Percentiles rank a stretch among this genome's conserved stretches.
Evolutionary conservation across 2,329 filamentous ascomycete genomes (phyloP).

Genomic region (Ampelomyces quisqualis): DNA sequence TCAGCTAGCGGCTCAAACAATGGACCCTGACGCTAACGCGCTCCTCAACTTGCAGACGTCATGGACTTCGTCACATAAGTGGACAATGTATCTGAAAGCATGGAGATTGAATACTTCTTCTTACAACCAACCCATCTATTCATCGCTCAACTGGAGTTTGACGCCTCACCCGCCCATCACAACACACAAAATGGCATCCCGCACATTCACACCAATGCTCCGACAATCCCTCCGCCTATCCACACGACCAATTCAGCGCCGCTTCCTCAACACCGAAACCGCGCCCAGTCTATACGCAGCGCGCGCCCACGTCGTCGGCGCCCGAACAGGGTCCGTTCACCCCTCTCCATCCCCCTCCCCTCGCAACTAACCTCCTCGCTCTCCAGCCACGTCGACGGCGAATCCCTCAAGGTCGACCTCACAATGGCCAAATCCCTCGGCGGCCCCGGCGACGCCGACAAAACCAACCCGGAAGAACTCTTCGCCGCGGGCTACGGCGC

Average conservation of each 20-base stretch:
- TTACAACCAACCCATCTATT: neutral
- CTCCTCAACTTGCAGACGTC: neutral
- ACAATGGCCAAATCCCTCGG: constrained; percentile 50
- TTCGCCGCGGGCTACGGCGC: constrained; percentile 53
- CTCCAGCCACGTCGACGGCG: constrained; percentile 36
- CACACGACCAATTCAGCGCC: constrained; percentile 11
- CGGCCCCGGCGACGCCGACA: constrained; percentile 45
- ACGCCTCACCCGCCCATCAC: too few relatives aligned
- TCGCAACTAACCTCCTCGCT: neutral
- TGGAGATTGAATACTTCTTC: neutral
- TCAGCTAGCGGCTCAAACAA: too few relatives aligned
- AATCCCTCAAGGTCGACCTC: constrained; percentile 43
- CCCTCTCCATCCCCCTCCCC: neutral
- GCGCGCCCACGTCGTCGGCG: constrained; percentile 44
- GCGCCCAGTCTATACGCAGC: constrained; percentile 45
- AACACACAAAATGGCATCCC: constrained; percentile 15
- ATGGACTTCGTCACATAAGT: constrained; percentile 5
- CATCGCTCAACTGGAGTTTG: neutral
- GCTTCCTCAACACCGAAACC: constrained; percentile 44
- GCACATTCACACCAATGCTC: constrained; percentile 14
- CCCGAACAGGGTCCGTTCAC: constrained; percentile 34
- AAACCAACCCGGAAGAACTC: constrained; percentile 51
- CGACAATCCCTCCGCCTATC: constrained; percentile 15
- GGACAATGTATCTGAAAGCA: neutral
- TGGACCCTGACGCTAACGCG: constrained; percentile 3